phyloP scores from a whole-genome alignment of 495 filamentous ascomycete species.

The Penicillium crystallinum region DNA sequence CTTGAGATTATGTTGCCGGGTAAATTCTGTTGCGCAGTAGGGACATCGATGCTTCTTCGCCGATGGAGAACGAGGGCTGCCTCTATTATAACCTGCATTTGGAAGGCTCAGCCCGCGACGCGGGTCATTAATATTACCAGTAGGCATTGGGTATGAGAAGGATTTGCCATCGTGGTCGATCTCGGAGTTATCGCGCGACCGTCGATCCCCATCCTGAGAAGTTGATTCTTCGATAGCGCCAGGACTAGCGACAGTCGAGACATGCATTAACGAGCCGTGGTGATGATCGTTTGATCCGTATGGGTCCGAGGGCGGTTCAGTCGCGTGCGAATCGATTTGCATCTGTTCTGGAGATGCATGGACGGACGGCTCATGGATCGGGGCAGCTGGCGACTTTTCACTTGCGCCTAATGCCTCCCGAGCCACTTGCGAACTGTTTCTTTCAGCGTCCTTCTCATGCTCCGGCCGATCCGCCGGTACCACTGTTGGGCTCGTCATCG shows the following conservation, averaged over 20 bases:
- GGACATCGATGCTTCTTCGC: conserved; percentile 92
- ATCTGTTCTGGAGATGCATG: conserved; percentile 39
- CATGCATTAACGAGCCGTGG: conserved; percentile 32
- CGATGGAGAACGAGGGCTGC: conserved; percentile 63
- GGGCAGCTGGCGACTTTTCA: conserved; percentile 32
- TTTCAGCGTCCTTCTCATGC: conserved; percentile 34
- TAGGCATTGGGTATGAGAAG: conserved; percentile 50
- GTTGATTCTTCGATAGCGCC: conserved; percentile 42
- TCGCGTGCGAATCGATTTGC: conserved; percentile 39
- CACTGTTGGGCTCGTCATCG: conserved; percentile 28
- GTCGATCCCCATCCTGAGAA: conserved; percentile 41
- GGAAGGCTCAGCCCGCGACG: conserved; percentile 73
- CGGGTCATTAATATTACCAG: conserved; percentile 41
- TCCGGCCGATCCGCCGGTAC: conserved; percentile 33
- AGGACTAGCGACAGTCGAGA: conserved; percentile 43
- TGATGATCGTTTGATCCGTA: conserved; percentile 31
- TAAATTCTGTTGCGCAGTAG: conserved; percentile 95
- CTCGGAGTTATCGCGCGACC: conserved; percentile 33
- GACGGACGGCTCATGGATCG: conserved; percentile 25
- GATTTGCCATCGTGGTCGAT: conserved; percentile 45
- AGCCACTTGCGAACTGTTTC: conserved; percentile 40
- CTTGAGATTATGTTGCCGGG: conserved; percentile 97
- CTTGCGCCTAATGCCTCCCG: conserved; percentile 42
- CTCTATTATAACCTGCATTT: conserved; percentile 56
- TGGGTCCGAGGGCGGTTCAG: conserved; percentile 24